phyloP scores from a whole-genome alignment of 495 filamentous ascomycete species.

The Aspergillus affinis region DNA sequence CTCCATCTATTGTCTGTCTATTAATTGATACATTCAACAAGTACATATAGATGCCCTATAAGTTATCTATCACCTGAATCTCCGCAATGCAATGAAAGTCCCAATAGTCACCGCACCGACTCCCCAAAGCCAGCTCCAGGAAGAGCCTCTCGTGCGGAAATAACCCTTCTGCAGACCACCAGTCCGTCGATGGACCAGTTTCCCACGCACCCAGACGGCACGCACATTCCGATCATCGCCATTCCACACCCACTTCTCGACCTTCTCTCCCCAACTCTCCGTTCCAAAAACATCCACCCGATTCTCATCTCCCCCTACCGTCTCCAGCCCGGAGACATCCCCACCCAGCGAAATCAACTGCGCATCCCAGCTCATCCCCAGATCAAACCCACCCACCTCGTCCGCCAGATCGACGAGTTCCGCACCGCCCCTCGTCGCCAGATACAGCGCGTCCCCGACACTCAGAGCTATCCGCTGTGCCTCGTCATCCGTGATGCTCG shows the following conservation, averaged over 20 bases:
- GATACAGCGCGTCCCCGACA: conserved; percentile 84
- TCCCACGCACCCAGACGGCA: conserved; percentile 78
- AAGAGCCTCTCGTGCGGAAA: background rate
- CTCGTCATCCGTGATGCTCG: conserved; percentile 12
- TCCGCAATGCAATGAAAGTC: conserved; percentile 9
- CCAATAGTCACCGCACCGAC: conserved; percentile 9
- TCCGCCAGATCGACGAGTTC: conserved; percentile 64
- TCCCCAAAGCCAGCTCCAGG: conserved; percentile 7
- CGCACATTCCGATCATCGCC: conserved; percentile 82
- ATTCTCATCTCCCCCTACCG: background rate
- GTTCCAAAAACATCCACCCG: conserved; percentile 81
- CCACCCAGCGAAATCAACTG: conserved; percentile 64
- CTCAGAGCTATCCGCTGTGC: conserved; percentile 55
- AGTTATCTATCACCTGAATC: conserved; percentile 10
- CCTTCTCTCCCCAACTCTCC: conserved; percentile 71
- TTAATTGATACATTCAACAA: no score
- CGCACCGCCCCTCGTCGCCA: conserved; percentile 71
- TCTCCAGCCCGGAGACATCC: conserved; percentile 5
- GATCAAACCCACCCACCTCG: conserved; percentile 69
- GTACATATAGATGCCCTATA: no score
- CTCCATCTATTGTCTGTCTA: no score
- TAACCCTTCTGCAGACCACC: background rate
- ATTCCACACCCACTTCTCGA: conserved; percentile 88
- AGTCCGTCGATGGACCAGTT: conserved; percentile 62
- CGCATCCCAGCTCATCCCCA: conserved; percentile 82